Conservation (phyloP, 352 stramenopile species). For the Pythium guiyangense region DNA sequence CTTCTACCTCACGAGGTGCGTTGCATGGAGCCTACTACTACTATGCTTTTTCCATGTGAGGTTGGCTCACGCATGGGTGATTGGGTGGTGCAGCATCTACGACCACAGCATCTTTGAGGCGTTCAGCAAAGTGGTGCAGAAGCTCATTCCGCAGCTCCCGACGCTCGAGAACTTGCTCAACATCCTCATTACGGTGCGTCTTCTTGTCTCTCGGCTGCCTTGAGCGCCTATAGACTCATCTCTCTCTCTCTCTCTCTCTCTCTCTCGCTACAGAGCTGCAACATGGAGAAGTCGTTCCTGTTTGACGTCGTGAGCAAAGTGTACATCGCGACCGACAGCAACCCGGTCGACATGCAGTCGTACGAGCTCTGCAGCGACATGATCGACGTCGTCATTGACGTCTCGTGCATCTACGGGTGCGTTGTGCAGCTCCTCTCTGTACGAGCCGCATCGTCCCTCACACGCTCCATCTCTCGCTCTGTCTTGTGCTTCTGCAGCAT, state of each 20-base stretch:
- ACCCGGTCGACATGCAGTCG: constrained; percentile 96
- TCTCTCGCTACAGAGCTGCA: constrained; percentile 81
- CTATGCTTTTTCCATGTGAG: too few relatives aligned
- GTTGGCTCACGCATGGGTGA: background rate
- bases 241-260: too few relatives aligned
- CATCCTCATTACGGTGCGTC: constrained; percentile 89
- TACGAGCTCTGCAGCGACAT: constrained; percentile 99
- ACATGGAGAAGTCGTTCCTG: constrained; percentile 99
- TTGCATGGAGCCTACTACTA: too few relatives aligned
- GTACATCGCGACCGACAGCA: constrained; percentile 98
- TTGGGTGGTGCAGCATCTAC: constrained; percentile 53
- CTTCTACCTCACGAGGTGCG: constrained; percentile 85
- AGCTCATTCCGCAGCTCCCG: constrained; percentile 95
- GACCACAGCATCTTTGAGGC: constrained; percentile 98
- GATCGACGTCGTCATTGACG: constrained; percentile 99
- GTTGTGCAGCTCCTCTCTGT: background rate
- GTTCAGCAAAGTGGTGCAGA: constrained; percentile 97
- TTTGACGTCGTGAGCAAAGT: constrained; percentile 99
- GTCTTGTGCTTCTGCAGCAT: too few relatives aligned
- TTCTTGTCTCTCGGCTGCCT: background rate
- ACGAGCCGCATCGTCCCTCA: background rate
- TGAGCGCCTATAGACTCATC: too few relatives aligned
- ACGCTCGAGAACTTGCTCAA: constrained; percentile 98
- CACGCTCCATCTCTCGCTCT: background rate
- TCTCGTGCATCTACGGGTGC: constrained; percentile 97